Base-by-base conservation (phyloP, 805 yeast genomes). In the Spathaspora passalidarum region DNA sequence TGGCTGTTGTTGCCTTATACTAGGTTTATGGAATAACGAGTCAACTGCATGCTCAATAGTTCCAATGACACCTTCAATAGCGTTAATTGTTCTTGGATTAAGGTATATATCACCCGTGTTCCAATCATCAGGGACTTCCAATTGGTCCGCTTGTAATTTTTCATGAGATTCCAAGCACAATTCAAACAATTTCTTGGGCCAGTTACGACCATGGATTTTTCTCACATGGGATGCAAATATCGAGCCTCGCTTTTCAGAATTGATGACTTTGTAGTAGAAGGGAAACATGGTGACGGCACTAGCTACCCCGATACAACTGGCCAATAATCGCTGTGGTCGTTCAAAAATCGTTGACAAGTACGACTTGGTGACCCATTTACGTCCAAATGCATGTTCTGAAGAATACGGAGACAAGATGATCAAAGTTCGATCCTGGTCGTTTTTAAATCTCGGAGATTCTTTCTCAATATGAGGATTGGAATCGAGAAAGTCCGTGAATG, bases 41-140 rank as follows among this genome's bases (percentile, higher is more conserved):
- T 88, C 94, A 0, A 86, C 72, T 1, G 86, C 90, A 0, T 78
- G 69, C 59, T 88, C 94, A 3, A 88, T 69, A 0, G 94, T 82
- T 1, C 90, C 92, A 18, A 88, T 69, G 1, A 83, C 88, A 3
- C 95, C 95, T 51, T 83, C 84, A 6, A 88, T 63, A 0, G 96
- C 95, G 21, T 75, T 76, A 4, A 84, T 61, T 0, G 96, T 84
- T 17, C 73, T 76, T 60, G 82, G 80, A 2, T 83, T 78, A 43
- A 88, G 59, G 59, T 88, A 88, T 25, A 88, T 86, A 57, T 88
- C 96, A 11, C 94, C 94, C 2, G 86, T 76, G 48, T 86, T 86
- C 96, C 96, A 88, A 32, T 77, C 78, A 5, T 78, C 84, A 0
- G 95, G 95, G 1, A 87, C 89, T 62, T 88, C 96, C 2, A 87